Base-by-base conservation (phyloP, 2,329 filamentous ascomycete species). In the Claviceps maximensis region DNA sequence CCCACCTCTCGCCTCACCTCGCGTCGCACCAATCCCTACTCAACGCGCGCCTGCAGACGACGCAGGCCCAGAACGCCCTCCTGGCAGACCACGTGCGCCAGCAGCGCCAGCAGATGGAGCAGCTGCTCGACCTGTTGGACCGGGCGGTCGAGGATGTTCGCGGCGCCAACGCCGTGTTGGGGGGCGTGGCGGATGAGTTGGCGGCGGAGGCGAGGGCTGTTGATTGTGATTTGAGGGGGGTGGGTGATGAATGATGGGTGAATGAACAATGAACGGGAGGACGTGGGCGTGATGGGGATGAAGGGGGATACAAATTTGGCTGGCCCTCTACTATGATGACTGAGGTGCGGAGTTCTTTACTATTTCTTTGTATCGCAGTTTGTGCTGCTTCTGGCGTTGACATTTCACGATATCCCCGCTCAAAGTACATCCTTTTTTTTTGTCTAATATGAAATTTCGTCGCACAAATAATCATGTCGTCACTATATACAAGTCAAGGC, bases 71-170 rank as follows among this genome's bases (percentile, higher is more conserved):
- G 59, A 84, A 84, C 62, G 74, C 75, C 15, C 69, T 66, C 6
- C 66, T 83, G 19, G 76, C 73, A 54, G 71, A 72, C 45, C 72
- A 74, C 52, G 69, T 84, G 13, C 65, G 67, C 50, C 65, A 62
- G 42, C 81, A 84, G 69, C 72, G 78, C 55, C 67, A 65, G 1
- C 79, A 83, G 66, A 75, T 81, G 38, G 74, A 74, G 52, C 65
- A 63, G 21, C 66, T 84, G 42, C 65, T 82, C 23, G 65, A 59
- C 2, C 64, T 67, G 13, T 69, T 82, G 13, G 79, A 82, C 60
- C 68, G 65, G 29, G 70, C 74, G 7, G 70, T 80, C 31, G 71
- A 68, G 44, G 81, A 84, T 61, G 69, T 83, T 40, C 72, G 74
- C 52, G 71, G 69, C 4, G 79, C 79, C 2, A 77, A 74, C 55